Evolutionary conservation across 2,329 filamentous ascomycete species (phyloP).

Genomic region (Botrytis porri): DNA sequence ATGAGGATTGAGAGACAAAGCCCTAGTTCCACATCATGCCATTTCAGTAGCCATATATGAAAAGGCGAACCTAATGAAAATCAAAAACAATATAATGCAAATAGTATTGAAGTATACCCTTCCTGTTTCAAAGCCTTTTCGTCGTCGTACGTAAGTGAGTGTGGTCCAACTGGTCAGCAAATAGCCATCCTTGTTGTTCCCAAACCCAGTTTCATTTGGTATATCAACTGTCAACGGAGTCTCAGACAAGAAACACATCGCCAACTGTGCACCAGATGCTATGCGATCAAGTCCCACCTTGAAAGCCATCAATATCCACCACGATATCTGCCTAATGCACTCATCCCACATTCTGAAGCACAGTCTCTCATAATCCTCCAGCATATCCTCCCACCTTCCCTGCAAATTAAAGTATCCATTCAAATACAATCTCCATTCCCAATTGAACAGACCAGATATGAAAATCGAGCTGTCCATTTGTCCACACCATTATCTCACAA

Average conservation of each 20-base stretch:
- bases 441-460: background rate
- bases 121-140: background rate
- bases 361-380: background rate
- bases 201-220: background rate
- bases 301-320: background rate
- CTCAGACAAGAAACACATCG: background rate
- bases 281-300: background rate
- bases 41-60: slow-evolving; percentile 6
- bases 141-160: background rate
- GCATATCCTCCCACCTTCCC: background rate
- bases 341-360: background rate
- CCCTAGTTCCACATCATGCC: background rate
- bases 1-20: background rate
- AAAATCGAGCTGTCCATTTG: background rate
- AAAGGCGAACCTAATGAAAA: background rate
- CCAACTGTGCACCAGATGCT: background rate
- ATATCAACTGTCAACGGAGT: background rate
- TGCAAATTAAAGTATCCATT: background rate
- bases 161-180: background rate
- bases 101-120: background rate
- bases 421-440: background rate
- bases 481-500: background rate
- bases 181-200: background rate
- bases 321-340: background rate
- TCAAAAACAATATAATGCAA: background rate